Conservation (phyloP, 495 filamentous ascomycete species). For the Usnea hakonensis region DNA sequence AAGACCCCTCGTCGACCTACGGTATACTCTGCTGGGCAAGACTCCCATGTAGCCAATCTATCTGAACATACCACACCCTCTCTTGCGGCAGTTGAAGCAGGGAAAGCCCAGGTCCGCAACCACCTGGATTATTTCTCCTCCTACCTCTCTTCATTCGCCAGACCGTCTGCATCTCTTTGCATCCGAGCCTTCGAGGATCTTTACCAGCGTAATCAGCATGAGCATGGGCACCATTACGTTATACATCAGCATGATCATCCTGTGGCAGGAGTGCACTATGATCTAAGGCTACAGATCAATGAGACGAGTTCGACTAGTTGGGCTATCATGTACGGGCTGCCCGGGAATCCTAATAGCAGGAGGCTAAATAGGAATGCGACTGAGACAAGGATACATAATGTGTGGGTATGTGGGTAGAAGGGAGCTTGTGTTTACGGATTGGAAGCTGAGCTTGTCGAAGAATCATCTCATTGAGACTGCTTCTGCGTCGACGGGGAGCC, state of each 20-base stretch:
- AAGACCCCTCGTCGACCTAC: neutral
- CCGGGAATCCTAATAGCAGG: slow-evolving; percentile 53
- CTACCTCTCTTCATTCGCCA: slow-evolving; percentile 30
- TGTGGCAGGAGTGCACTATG: slow-evolving; percentile 55
- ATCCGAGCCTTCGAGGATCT: slow-evolving; percentile 43
- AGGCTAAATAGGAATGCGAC: slow-evolving; percentile 54
- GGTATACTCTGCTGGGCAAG: neutral
- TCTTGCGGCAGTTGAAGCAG: slow-evolving; percentile 52
- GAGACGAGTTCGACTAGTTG: slow-evolving; percentile 55
- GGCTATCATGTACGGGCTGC: slow-evolving; percentile 60
- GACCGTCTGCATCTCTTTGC: slow-evolving; percentile 31
- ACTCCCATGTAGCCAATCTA: neutral
- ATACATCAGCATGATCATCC: slow-evolving; percentile 67
- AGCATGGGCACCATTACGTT: slow-evolving; percentile 51
- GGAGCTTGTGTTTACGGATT: neutral
- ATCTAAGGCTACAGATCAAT: slow-evolving; percentile 60
- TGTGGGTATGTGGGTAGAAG: slow-evolving; percentile 47
- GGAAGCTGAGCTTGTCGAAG: slow-evolving; percentile 28
- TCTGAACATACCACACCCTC: slow-evolving; percentile 1
- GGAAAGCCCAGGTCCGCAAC: slow-evolving; percentile 42
- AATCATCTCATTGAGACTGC: slow-evolving; percentile 63
- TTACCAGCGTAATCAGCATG: slow-evolving; percentile 43
- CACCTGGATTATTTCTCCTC: slow-evolving; percentile 46
- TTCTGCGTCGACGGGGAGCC: slow-evolving; percentile 48
- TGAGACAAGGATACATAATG: slow-evolving; percentile 58